Base-by-base conservation (phyloP, 148 eudicot genomes). In the Rhododendron ovatum region DNA sequence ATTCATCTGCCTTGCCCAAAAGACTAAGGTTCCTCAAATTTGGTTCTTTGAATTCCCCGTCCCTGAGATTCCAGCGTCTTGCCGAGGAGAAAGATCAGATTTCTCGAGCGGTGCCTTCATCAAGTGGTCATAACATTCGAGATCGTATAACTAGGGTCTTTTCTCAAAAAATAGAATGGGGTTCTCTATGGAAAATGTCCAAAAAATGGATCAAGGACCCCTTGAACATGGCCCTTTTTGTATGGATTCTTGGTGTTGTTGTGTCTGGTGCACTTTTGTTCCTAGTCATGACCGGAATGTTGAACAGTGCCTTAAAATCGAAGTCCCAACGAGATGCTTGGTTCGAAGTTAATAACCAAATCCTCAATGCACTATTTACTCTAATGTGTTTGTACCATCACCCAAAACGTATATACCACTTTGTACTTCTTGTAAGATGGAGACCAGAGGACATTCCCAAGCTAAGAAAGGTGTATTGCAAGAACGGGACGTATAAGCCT, bases 331-430 rank as follows among this genome's bases (percentile, higher is more conserved):
- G 99, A 83, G 89, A 94, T 83, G 91, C 95, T 48, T 97, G 99
- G 99, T 95, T 95, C 85, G 98, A 97, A 89, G 98, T 97, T 15
- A 97, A 95, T 83, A 95, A 97, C 85, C 99, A 97, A 84, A 97
- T 97, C 53, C 95, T 95, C 24, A 97, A 97, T 89, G 99, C 99
- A 6, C 85, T 97, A 28, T 97, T 97, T 84, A 97, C 99, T 1
- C 93, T 97, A 2, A 94, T 97, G 98, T 94, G 98, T 82, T 82
- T 97, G 80, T 97, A 95, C 88, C 95, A 95, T 71, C 99, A 97
- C 89, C 99, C 99, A 0, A 91, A 93, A 55, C 92, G 98, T 67
- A 89, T 93, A 59, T 90, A 95, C 86, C 98, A 97, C 85, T 90
- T 97, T 67, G 89, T 91, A 3, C 90, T 97, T 83, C 93, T 97